Conservation (phyloP, 257 asterid genomes). For the Solanum neorickii region DNA sequence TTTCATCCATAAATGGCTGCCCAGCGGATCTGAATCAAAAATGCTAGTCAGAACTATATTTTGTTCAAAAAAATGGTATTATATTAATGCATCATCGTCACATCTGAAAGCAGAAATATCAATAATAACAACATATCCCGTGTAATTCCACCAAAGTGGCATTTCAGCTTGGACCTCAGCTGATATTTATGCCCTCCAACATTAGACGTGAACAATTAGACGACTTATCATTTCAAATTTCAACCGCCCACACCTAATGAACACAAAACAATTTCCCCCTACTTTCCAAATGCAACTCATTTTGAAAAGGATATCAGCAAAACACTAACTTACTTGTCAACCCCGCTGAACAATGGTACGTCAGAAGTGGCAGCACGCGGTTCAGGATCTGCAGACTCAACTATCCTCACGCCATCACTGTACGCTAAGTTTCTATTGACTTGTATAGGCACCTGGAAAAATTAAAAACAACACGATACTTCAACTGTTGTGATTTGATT, state of each 20-base stretch:
- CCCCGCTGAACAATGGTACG: slow-evolving; percentile 13
- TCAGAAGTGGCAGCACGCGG: slow-evolving; percentile 4
- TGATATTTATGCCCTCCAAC: no score
- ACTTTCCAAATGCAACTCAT: neutral
- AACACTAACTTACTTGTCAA: slow-evolving; percentile 21
- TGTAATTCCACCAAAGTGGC: no score
- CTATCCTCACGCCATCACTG: slow-evolving; percentile 39
- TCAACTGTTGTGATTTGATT: no score
- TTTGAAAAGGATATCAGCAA: neutral
- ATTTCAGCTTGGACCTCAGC: no score
- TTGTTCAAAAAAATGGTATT: neutral
- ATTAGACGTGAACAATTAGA: no score
- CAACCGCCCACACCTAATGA: neutral
- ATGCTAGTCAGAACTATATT: neutral
- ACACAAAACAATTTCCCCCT: neutral
- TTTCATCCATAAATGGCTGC: slow-evolving; percentile 29
- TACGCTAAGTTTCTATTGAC: slow-evolving; percentile 41
- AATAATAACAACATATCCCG: no score
- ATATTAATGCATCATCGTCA: no score
- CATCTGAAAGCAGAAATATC: no score
- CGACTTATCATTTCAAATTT: no score
- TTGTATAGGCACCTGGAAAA: slow-evolving; percentile 36
- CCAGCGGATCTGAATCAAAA: slow-evolving; percentile 20
- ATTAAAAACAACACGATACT: neutral
- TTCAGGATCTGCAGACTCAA: slow-evolving; percentile 27